Base-by-base conservation (phyloP, 176 grass and related monocot genomes). In the Eleusine coracana region DNA sequence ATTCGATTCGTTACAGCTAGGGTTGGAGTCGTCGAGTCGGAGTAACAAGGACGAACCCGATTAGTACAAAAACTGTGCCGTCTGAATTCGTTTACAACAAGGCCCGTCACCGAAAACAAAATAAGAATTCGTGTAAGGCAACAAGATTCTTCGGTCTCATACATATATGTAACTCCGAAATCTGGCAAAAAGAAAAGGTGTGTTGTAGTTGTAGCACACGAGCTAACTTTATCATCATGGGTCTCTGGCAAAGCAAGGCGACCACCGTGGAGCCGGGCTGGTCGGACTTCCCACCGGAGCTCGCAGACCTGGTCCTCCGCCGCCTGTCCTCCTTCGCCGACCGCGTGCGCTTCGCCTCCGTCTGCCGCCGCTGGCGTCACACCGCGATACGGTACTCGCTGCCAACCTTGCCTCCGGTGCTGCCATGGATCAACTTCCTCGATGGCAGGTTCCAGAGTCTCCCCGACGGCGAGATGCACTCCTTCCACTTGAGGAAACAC, bases 291-390 rank as follows among this genome's bases (percentile, higher is more conserved):
- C 21, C 44, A n/a, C 58, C 58, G n/a, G 75, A 77, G 21, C 75
- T 77, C 39, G 13, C 14, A 2, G 75, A 40, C 37, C 75, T 77
- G 12, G 11, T 77, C 56, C 75, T 77, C 3, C 39, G 11, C 75
- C 56, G 56, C 5, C 39, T 77, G 38, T 0, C 75, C n/a, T 77
- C 75, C n/a, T 40, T 16, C 3, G 39, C 58, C 56, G 75, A 77
- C 37, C 75, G 75, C 38, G 8, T 40, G 16, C 51, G 51, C 51
- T 75, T 75, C 51, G 52, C 34, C 51, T 4, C 3, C 17, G 72
- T 76, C 74, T 76, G 74, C 74, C 51, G 54, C 10, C 36, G 11
- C 51, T 50, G 54, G 74, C 74, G 6, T 0, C 10, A 14, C 74
- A 36, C 11, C 52, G 74, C 11, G 31, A 17, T 0, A 10, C 44